Evolutionary conservation across 2,329 filamentous ascomycete species (phyloP), one percentile per base, ranked within the genome.

Genomic region (Cladosporium sp.): DNA sequence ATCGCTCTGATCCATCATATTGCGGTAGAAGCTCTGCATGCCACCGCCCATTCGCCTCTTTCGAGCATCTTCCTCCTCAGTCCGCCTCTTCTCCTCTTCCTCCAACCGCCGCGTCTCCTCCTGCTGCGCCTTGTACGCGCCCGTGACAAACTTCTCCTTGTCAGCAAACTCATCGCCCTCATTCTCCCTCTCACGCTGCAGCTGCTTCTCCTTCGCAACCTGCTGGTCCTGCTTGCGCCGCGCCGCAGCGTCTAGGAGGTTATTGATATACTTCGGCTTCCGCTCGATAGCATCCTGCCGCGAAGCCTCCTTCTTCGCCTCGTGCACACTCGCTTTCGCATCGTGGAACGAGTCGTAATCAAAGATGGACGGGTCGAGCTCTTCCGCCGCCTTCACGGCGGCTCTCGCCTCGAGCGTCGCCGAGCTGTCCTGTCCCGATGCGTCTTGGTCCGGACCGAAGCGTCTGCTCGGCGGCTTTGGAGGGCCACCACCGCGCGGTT

Each of bases 291-390:
- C 78, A 49, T 78, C 77, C 50, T 74, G 74, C 42, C 75, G 74
- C 43, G 74, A 73, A 6, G 76, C 77, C 4, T 73, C 74, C 54
- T 78, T 78, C 59, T 81, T 79, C 54, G 83, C 77, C 13, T 82
- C 80, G 3, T 66, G 64, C 11, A 70, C 66, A 2, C 74, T 72
- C 59, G 88, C 85, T 38, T 92, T 75, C 1, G 85, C 86, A 61
- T 92, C 87, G 71, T 89, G 91, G 18, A 89, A 86, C 1, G 79
- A 80, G 67, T 95, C 89, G 72, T 93, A 95, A 71, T 93, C 88
- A 74, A 91, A 93, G 60, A 93, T 84, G 45, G 82, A 84, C 1
- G 86, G 74, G 62, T 93, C 88, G 8, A 86, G 66, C 54, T 81
- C 77, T 56, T 83, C 76, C 2, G 86, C 87, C 13, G 81, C 80